phyloP scores from a whole-genome alignment of 495 filamentous ascomycete species.

The Penicillium paxilli region DNA sequence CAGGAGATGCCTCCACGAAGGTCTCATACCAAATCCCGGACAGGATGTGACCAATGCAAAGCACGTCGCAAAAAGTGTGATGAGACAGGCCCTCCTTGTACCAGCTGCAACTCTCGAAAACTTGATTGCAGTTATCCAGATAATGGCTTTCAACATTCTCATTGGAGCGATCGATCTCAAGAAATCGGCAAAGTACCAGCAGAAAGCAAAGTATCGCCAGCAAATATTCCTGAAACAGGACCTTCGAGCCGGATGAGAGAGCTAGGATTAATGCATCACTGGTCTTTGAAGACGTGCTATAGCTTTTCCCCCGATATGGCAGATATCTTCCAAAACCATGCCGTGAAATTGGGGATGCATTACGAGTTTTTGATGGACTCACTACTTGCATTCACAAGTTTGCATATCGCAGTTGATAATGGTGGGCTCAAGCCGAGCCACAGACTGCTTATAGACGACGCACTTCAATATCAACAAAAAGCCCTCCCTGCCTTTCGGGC shows the following conservation, averaged over 20 bases:
- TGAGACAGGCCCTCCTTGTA: conserved; percentile 16
- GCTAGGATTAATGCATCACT: conserved; percentile 4
- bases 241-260: background rate
- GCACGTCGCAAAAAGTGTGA: conserved; percentile 25
- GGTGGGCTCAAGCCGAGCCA: background rate
- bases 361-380: conserved; percentile 1
- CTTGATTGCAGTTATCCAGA: conserved; percentile 8
- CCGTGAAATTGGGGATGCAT: background rate
- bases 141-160: background rate
- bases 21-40: conserved; percentile 18
- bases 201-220: background rate
- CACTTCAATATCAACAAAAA: background rate
- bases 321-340: background rate
- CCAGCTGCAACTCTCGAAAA: conserved; percentile 10
- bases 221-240: background rate
- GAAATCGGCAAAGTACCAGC: background rate
- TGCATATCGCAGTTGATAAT: conserved; percentile 1
- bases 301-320: background rate
- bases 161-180: background rate
- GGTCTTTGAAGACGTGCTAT: conserved; percentile 1
- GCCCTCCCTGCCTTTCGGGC: conserved; percentile 2
- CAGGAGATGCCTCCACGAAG: conserved; percentile 18
- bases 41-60: conserved; percentile 23
- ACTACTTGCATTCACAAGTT: conserved; percentile 1
- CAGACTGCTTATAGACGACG: background rate